Conservation (phyloP, 768 basidiomycete genomes). For the Podaxis sp. region DNA sequence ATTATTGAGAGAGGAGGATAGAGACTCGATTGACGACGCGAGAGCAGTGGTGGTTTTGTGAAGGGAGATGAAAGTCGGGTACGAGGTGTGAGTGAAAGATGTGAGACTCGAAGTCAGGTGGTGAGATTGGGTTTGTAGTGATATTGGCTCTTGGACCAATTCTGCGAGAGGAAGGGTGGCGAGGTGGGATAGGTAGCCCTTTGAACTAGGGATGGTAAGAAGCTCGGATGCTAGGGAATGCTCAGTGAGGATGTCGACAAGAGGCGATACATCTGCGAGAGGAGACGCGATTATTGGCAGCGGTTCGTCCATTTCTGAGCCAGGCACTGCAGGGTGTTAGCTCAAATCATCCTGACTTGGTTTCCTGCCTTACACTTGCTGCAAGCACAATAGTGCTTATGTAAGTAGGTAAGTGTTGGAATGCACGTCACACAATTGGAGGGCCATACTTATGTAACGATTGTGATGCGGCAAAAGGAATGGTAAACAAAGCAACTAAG, state of each 20-base stretch:
- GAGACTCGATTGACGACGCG: conserved; percentile 66
- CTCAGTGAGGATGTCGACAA: conserved; percentile 33
- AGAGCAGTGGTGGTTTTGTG: conserved; percentile 79
- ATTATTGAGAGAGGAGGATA: conserved; percentile 71
- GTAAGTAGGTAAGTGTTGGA: too few species aligned
- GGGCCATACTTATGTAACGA: too few species aligned
- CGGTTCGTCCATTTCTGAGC: conserved; percentile 11
- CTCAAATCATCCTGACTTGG: too few species aligned
- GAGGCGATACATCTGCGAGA: conserved; percentile 30
- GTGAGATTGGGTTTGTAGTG: conserved; percentile 80
- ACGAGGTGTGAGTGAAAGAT: conserved; percentile 86
- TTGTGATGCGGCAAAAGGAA: too few species aligned
- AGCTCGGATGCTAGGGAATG: conserved; percentile 22
- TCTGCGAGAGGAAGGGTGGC: conserved; percentile 64
- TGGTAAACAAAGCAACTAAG: too few species aligned
- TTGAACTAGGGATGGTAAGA: conserved; percentile 29
- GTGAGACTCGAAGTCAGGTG: conserved; percentile 89
- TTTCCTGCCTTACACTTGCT: too few species aligned
- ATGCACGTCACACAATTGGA: too few species aligned
- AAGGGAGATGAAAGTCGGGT: conserved; percentile 88
- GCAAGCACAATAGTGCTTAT: too few species aligned
- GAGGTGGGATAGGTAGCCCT: conserved; percentile 64
- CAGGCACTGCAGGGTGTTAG: too few species aligned
- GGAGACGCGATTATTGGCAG: conserved; percentile 25
- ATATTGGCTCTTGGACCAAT: conserved; percentile 71